Base-by-base conservation (phyloP, 768 basidiomycete species). In the Mycena rosella region DNA sequence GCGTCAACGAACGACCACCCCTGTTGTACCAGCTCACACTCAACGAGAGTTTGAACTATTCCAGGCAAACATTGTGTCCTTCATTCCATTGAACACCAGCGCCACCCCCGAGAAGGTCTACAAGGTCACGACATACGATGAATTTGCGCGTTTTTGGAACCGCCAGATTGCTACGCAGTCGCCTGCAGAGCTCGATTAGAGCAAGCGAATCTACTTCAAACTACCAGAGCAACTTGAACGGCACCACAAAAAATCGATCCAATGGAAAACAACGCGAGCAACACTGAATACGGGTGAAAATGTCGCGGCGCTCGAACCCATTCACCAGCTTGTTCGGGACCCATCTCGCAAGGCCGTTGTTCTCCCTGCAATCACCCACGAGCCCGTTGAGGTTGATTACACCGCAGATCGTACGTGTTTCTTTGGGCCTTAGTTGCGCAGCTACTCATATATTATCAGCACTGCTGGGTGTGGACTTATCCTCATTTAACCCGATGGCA, bases 151-250 rank as follows among this genome's bases (percentile, higher is more conserved):
- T 1, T 53, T 59, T 27, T 72, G 71, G 71, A 70, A 72, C 36
- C 40, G 44, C 7, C 34, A 20, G n/a, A 68, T 72, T 5, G 44
- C 60, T 57, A 52, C 27, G 10, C 65, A 65, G 47, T 58, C 67
- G 5, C 49, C 51, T 20, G 32, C 61, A 2, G 36, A 44, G 9
- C 45, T 34, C 32, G 32, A 65, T 27, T 34, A 59, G 5, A 63
- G 58, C 40, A 45, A 62, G 7, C 59, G 64, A n/a, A 47, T 70
- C 2, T 73, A 67, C 38, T 73, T 67, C 54, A 73, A 72, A 47
- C 52, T 72, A 0, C 71, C 71, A 0, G 62, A 66, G 36, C 71
- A 72, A 20, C 68, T 72, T 29, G 57, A 64, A 47, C 68, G 62
- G 4, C 71, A 72, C 52, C 68, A 70, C 65, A 72, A 72, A 48